Base-by-base conservation (phyloP, 2,329 filamentous ascomycete genomes). In the Purpureocillium lavendulum region DNA sequence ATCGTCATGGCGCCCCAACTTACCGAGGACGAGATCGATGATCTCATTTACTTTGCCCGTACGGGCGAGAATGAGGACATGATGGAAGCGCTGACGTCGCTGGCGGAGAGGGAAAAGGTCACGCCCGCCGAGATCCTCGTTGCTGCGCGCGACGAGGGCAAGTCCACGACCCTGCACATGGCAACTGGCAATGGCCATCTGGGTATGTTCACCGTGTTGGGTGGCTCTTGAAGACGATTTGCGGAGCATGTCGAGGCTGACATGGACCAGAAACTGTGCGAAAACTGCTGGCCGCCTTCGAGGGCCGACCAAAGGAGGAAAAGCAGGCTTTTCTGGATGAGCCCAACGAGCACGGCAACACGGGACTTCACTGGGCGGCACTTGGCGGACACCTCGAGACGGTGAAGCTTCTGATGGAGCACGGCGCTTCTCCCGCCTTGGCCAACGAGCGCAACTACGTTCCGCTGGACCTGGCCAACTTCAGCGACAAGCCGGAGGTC, bases 361-460 rank as follows among this genome's bases (percentile, higher is more conserved):
- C 90, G 1, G 77, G 87, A 1, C 69, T 98, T 42, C 92, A 98
- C 65, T 97, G 89, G 89, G 90, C 90, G 0, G 85, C 87, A 1
- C 67, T 96, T 40, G 92, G 94, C 40, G 89, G 89, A 2, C 89
- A 96, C 54, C 67, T 97, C 3, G 76, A 82, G 6, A 77, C 80
- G 4, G 87, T 95, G 7, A 85, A 89, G 66, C 64, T 80, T 1
- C 72, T 98, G 11, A 70, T 95, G 2, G 78, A 80, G 33, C 70
- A 78, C 3, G 88, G 87, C 3, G 88, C 88, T 1, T 82, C 87
- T 42, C 80, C 88, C 4, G 80, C 80, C 10, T 66, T 87, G 26
- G 81, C 81, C 54, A 97, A 97, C 57, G 77, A 82, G 55, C 84
- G 84, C 35, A 88, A 94, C 21, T 86, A 94, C 52, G 83, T 89